Evolutionary conservation across 2,329 filamentous ascomycete species (phyloP).

Genomic region (Trichophyton simii): DNA sequence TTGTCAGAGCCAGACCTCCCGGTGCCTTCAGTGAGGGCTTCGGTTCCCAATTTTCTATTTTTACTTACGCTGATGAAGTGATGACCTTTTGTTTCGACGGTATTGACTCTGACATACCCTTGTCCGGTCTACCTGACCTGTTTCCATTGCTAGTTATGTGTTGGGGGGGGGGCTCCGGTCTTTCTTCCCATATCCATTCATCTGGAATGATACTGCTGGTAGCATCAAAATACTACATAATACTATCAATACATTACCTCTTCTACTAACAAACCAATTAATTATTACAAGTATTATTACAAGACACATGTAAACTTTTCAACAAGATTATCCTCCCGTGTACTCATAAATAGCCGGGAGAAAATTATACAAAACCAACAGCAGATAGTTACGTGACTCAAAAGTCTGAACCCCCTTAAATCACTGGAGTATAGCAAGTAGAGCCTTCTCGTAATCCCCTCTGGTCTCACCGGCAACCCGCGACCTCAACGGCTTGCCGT

Average conservation of each 20-base stretch:
- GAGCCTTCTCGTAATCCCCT: slow-evolving; percentile 64
- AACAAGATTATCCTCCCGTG: not conserved
- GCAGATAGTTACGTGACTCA: not conserved
- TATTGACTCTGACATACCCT: not conserved
- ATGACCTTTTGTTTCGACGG: not conserved
- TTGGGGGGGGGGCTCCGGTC: not conserved
- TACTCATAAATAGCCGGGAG: not conserved
- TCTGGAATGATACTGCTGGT: too few species aligned
- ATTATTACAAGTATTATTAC: too few species aligned
- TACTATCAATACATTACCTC: too few species aligned
- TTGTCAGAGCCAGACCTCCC: not conserved
- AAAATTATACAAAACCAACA: not conserved
- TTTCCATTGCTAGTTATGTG: not conserved
- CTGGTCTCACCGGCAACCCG: slow-evolving; percentile 73
- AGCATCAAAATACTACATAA: too few species aligned
- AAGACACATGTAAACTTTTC: not conserved
- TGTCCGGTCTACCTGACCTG: not conserved
- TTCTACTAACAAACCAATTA: too few species aligned
- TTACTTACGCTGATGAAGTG: not conserved
- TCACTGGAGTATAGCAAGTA: slow-evolving; percentile 52
- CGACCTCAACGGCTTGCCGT: slow-evolving; percentile 51
- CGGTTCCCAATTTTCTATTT: not conserved
- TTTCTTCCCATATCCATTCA: not conserved
- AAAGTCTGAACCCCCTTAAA: not conserved
- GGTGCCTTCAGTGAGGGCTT: slow-evolving; percentile 1